Evolutionary conservation across 2,329 filamentous ascomycete species (phyloP).

Genomic region (Thielaviopsis euricoi): DNA sequence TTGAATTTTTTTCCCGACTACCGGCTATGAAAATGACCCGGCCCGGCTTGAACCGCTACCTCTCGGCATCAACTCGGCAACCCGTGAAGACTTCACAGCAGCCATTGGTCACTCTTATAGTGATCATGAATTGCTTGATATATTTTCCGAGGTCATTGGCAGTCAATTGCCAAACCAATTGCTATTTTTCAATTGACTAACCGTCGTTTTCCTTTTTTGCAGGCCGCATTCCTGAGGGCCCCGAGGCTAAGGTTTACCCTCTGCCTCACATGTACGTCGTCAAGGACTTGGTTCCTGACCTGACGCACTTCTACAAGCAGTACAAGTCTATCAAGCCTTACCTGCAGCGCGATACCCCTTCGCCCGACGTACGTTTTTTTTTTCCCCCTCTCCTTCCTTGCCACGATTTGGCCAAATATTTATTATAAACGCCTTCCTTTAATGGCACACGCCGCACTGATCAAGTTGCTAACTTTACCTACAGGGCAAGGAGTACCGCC

Average conservation of each 20-base stretch:
- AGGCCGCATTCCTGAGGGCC: conserved; percentile 89
- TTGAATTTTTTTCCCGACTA: background rate
- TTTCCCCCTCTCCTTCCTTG: background rate
- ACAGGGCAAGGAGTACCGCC: conserved; percentile 81
- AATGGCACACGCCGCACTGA: background rate
- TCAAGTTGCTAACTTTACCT: background rate
- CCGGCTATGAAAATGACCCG: background rate
- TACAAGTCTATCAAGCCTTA: conserved; percentile 99
- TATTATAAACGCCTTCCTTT: background rate
- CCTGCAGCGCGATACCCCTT: conserved; percentile 74
- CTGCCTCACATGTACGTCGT: conserved; percentile 97
- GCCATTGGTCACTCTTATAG: background rate
- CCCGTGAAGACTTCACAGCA: conserved; percentile 1
- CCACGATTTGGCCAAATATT: background rate
- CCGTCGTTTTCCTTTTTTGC: conserved; percentile 7
- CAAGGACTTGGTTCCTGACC: conserved; percentile 93
- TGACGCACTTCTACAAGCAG: conserved; percentile 99
- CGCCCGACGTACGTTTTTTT: conserved; percentile 57
- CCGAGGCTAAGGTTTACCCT: conserved; percentile 89
- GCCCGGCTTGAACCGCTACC: background rate
- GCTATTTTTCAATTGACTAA: background rate
- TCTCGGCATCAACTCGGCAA: conserved; percentile 5
- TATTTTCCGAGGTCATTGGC: background rate
- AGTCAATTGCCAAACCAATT: background rate
- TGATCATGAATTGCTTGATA: background rate